Evolutionary conservation across 192 early-diverging fungal species (phyloP).

Genomic region (Coemansia sp.): DNA sequence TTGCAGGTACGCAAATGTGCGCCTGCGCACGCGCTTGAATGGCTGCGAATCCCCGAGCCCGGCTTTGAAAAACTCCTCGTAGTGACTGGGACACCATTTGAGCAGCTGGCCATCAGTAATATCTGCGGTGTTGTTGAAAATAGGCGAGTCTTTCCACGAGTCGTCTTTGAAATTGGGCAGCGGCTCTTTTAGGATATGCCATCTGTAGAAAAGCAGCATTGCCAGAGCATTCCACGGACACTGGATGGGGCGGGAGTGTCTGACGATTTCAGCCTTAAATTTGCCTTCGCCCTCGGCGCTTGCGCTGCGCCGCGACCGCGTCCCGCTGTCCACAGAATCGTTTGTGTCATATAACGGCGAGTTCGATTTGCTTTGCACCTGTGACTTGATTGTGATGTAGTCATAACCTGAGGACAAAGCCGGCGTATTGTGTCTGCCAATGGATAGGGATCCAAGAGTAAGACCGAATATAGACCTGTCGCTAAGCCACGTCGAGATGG

Average conservation of each 20-base stretch:
- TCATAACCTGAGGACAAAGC: background rate
- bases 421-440: conserved; percentile 5
- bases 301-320: conserved; percentile 7
- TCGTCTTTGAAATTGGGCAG: conserved; percentile 38
- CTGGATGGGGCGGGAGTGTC: conserved; percentile 22
- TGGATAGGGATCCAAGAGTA: conserved; percentile 39
- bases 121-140: conserved; percentile 21
- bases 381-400: conserved; percentile 16
- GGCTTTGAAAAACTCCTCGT: conserved; percentile 24
- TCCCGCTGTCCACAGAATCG: background rate
- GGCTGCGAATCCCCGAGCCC: conserved; percentile 1
- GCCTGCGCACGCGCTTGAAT: conserved; percentile 23
- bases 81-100: conserved; percentile 26
- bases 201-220: conserved; percentile 43
- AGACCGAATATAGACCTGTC: conserved; percentile 19
- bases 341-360: background rate
- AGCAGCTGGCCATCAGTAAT: background rate
- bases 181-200: conserved; percentile 44
- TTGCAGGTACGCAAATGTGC: conserved; percentile 6
- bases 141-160: conserved; percentile 30
- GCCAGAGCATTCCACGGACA: conserved; percentile 55
- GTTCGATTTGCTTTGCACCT: background rate
- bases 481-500: conserved; percentile 44
- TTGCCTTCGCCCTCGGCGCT: background rate
- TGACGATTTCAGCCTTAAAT: conserved; percentile 25